Percentiles rank a stretch among this genome's conserved stretches.
Conservation (phyloP, 176 grass and related monocot genomes). For the Otatea glauca region DNA sequence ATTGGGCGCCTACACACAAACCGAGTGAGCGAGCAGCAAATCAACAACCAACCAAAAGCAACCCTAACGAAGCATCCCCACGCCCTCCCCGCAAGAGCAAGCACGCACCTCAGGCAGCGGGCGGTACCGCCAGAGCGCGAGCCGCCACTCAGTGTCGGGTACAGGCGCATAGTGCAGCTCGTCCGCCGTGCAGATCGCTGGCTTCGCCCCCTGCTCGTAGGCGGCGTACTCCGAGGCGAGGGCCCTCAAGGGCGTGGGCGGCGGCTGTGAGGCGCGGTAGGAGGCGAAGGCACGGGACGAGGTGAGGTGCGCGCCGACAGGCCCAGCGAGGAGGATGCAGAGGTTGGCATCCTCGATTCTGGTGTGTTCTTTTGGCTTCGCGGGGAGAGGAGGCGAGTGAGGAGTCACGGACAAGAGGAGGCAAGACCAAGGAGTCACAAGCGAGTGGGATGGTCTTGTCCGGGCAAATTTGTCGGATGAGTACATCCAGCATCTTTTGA, state of each 20-base stretch:
- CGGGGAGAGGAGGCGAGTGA: no score
- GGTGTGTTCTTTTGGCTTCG: no score
- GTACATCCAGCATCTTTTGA: no score
- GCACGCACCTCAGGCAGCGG: conserved; percentile 69
- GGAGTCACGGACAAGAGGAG: no score
- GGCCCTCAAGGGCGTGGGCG: not conserved
- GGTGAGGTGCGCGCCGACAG: no score
- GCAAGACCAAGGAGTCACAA: no score
- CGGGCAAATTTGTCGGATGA: no score
- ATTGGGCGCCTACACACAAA: conserved; percentile 67
- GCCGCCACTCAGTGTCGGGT: conserved; percentile 86
- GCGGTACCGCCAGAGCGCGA: conserved; percentile 91
- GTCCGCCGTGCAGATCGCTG: conserved; percentile 85
- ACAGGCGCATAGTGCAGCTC: conserved; percentile 93
- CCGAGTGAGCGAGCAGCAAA: conserved; percentile 16
- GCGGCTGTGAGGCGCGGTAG: conserved; percentile 37
- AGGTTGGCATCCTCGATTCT: no score
- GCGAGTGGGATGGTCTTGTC: no score
- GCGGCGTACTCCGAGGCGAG: not conserved
- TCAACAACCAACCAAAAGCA: not conserved
- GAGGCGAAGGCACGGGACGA: conserved; percentile 48
- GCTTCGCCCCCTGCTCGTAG: conserved; percentile 58
- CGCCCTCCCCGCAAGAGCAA: not conserved
- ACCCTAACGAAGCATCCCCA: not conserved
- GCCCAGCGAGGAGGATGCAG: no score